These are phyloP conservation scores for Nothopassalora personata DNA, from an alignment of 2,329 filamentous ascomycete species.

Conservation along the genomic window DNA sequence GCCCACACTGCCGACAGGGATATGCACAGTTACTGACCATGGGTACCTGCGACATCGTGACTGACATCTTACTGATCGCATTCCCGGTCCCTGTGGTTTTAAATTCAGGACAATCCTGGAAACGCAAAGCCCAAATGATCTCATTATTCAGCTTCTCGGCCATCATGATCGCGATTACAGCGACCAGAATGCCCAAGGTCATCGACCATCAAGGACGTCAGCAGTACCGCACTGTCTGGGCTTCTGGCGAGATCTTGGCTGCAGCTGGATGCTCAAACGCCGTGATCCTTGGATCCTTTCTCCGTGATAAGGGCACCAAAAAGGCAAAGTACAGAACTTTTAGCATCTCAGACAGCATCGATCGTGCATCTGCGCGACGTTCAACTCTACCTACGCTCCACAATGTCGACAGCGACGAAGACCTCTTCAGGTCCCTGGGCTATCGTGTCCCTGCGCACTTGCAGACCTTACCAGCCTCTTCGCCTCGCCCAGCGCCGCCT, in stretches of 20 bases:
- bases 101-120: slow-evolving; percentile 66
- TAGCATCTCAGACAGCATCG: slow-evolving; percentile 48
- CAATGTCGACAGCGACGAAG: slow-evolving; percentile 85
- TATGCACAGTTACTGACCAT: slow-evolving; percentile 84
- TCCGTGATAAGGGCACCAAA: slow-evolving; percentile 84
- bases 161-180: slow-evolving; percentile 70
- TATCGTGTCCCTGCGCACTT: slow-evolving; percentile 56
- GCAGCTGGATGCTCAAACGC: slow-evolving; percentile 83
- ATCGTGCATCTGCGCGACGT: slow-evolving; percentile 53
- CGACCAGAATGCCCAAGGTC: slow-evolving; percentile 75
- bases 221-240: slow-evolving; percentile 80
- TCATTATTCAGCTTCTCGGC: slow-evolving; percentile 80
- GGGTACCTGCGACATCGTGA: slow-evolving; percentile 82
- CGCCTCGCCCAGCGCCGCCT: slow-evolving; percentile 37
- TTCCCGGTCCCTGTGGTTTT: slow-evolving; percentile 89
- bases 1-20: slow-evolving; percentile 76
- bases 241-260: slow-evolving; percentile 84
- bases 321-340: slow-evolving; percentile 70
- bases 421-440: slow-evolving; percentile 75
- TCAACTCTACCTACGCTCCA: slow-evolving; percentile 59
- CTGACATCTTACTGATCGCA: slow-evolving; percentile 77
- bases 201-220: slow-evolving; percentile 67
- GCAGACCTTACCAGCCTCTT: slow-evolving; percentile 25
- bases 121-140: slow-evolving; percentile 73
- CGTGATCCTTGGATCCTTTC: slow-evolving; percentile 84